phyloP scores from a whole-genome alignment of 805 yeast genomes.

The Hanseniaspora pseudoguilliermondii region DNA sequence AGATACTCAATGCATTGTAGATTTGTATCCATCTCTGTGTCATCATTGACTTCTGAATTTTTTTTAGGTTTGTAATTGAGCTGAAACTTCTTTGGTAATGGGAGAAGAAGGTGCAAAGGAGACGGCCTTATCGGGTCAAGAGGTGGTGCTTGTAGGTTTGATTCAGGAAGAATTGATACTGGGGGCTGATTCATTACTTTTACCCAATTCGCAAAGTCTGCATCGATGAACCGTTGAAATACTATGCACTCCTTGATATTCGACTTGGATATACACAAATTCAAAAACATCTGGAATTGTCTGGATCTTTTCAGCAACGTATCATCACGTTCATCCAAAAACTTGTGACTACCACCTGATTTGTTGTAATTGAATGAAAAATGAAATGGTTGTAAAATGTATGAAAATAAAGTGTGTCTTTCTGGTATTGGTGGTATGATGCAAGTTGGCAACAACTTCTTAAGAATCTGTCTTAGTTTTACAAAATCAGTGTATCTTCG shows the following conservation, averaged over 20 bases:
- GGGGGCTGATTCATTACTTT: slow-evolving; percentile 56
- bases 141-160: slow-evolving; percentile 49
- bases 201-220: slow-evolving; percentile 61
- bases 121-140: slow-evolving; percentile 43
- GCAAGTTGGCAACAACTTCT: slow-evolving; percentile 62
- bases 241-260: slow-evolving; percentile 47
- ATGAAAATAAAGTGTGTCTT: slow-evolving; percentile 51
- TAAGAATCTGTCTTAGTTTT: slow-evolving; percentile 56
- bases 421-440: slow-evolving; percentile 91
- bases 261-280: slow-evolving; percentile 51
- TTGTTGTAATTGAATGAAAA: slow-evolving; percentile 9
- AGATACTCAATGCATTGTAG: slow-evolving; percentile 19
- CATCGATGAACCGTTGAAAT: slow-evolving; percentile 70
- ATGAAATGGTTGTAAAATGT: slow-evolving; percentile 31
- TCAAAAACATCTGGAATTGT: slow-evolving; percentile 62
- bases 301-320: slow-evolving; percentile 46
- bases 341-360: slow-evolving; percentile 30
- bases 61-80: slow-evolving; percentile 26
- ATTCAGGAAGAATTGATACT: slow-evolving; percentile 38
- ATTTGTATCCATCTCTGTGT: slow-evolving; percentile 19
- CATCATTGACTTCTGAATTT: slow-evolving; percentile 19
- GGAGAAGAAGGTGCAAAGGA: slow-evolving; percentile 49
- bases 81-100: slow-evolving; percentile 37
- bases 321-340: slow-evolving; percentile 31
- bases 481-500: slow-evolving; percentile 91